Evolutionary conservation across 345 rosid genomes (phyloP).

Genomic region (Acer yangbiense): DNA sequence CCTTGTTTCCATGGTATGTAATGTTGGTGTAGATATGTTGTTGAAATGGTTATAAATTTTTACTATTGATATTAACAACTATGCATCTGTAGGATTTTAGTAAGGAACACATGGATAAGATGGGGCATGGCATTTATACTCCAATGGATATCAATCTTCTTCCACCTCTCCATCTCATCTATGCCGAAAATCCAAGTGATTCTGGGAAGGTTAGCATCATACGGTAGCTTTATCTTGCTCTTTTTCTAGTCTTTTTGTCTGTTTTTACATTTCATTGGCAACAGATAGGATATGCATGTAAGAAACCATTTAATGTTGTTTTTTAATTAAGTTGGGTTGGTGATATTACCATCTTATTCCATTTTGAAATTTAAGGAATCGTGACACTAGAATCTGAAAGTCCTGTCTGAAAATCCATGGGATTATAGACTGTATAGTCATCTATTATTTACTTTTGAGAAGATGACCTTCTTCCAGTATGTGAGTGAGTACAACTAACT

Average conservation of each 20-base stretch:
- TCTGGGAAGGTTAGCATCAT: slow-evolving; percentile 81
- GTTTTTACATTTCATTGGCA: background rate
- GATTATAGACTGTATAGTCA: background rate
- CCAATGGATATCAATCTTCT: slow-evolving; percentile 82
- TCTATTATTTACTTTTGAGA: background rate
- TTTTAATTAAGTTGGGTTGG: background rate
- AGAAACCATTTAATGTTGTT: background rate
- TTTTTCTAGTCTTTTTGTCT: background rate
- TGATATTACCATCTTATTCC: background rate
- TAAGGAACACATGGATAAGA: slow-evolving; percentile 75
- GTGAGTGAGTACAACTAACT: background rate
- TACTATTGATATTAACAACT: background rate
- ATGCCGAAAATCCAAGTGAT: slow-evolving; percentile 96
- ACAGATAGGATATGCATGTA: background rate
- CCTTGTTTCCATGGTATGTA: slow-evolving; percentile 84
- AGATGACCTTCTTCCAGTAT: background rate
- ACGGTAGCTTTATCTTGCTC: background rate
- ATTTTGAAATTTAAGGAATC: background rate
- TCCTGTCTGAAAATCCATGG: background rate
- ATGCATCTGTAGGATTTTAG: slow-evolving; percentile 63
- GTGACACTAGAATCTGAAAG: background rate
- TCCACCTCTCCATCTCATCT: slow-evolving; percentile 84
- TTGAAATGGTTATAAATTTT: background rate
- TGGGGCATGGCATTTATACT: slow-evolving; percentile 82
- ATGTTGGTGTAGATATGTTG: slow-evolving; percentile 5